These are phyloP conservation scores for Cryptococcus hybrid DNA, from an alignment of 1,284 basidiomycete genomes.

Conservation along the genomic window DNA sequence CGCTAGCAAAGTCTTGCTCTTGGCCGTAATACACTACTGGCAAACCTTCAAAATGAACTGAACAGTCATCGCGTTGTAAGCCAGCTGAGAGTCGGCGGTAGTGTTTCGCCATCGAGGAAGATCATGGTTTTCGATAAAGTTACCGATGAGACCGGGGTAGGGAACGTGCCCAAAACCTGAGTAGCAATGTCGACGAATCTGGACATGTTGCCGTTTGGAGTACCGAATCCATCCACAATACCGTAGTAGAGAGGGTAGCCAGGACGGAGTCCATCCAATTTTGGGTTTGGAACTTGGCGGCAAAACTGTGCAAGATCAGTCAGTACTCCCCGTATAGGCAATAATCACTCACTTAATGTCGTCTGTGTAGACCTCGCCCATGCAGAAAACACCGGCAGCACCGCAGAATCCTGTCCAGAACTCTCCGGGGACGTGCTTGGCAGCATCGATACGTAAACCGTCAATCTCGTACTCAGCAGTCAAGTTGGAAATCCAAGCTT, in stretches of 20 bases:
- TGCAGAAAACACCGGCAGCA: slow-evolving; percentile 74
- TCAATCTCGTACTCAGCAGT: slow-evolving; percentile 62
- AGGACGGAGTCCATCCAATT: slow-evolving; percentile 45
- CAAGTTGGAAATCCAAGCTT: slow-evolving; percentile 62
- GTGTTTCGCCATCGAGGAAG: slow-evolving; percentile 68
- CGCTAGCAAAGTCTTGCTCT: slow-evolving; percentile 62
- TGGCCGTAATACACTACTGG: slow-evolving; percentile 74
- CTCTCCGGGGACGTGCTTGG: slow-evolving; percentile 56
- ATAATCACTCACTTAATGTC: slow-evolving; percentile 54
- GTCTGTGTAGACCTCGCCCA: slow-evolving; percentile 70
- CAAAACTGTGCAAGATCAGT: slow-evolving; percentile 16
- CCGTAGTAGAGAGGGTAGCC: slow-evolving; percentile 68
- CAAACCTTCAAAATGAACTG: slow-evolving; percentile 66
- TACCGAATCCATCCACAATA: slow-evolving; percentile 63
- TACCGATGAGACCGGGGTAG: slow-evolving; percentile 62
- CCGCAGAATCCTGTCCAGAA: slow-evolving; percentile 59
- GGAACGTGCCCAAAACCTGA: slow-evolving; percentile 54
- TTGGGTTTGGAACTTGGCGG: slow-evolving; percentile 37
- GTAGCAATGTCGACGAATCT: slow-evolving; percentile 60
- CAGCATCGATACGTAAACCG: slow-evolving; percentile 71
- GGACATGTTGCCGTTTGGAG: slow-evolving; percentile 58
- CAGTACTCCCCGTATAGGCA: neutral
- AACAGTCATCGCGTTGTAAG: slow-evolving; percentile 63
- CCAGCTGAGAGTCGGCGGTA: slow-evolving; percentile 43
- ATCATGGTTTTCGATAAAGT: slow-evolving; percentile 84